Base-by-base conservation (phyloP, 768 basidiomycete species). In the Fomitopsis serialis region DNA sequence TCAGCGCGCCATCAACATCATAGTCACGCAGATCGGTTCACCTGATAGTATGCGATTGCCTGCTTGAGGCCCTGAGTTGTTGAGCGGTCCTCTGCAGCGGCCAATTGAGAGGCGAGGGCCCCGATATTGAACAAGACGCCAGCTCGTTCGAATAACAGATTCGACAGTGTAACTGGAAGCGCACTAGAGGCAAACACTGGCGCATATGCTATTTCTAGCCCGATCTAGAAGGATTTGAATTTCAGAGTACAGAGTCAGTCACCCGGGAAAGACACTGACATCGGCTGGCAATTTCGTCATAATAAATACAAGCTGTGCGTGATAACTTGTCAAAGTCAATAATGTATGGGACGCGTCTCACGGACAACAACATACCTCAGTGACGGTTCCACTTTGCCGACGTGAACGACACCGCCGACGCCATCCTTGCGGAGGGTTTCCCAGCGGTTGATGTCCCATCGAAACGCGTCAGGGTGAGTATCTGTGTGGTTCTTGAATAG, bases 271-370 rank as follows among this genome's bases (percentile, higher is more conserved):
- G 24, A 63, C 52, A 84, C 74, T 27, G 36, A 81, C 95, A 68
- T 96, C 84, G 7, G 78, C 70, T 2, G 96, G 95, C 7, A 98
- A 73, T 65, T 98, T 98, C 12, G 85, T 83, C 56, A 90, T 69
- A 29, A 94, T 79, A 56, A 87, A 93, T 0, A 84, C 74, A 35
- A 98, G 81, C 65, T 96, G 95, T 3, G 92, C 89, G 60, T 97
- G 89, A 66, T 98, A 98, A 43, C 96, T 98, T 59, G 55, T 27
- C 24, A 25, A 52, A 32, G 32, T 24, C 25, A 27, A 55, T 55
- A 52, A 36, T 12, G 53, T 34, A 15, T 13, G 17, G 37, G 12
- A 21, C 27, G 34, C 36, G 34, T 10, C 5, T 21, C 22, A 10
- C n/a, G 13, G n/a, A 55, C 50, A 40, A 78, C 83, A 56, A n/a